Conservation (phyloP, 176 grass and related monocot species). For the Aegilops longissima region DNA sequence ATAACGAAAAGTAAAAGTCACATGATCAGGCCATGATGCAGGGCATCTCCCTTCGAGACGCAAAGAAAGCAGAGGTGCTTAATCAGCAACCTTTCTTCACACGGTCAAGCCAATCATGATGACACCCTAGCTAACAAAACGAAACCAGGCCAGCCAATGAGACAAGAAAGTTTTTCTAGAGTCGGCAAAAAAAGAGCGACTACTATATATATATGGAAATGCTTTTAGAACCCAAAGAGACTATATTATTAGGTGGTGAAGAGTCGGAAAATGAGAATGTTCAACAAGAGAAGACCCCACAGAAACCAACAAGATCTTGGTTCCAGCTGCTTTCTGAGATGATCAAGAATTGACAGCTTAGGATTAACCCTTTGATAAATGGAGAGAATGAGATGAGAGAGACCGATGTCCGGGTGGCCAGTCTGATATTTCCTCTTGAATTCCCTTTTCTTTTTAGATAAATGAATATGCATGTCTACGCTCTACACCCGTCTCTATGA, state of each 20-base stretch:
- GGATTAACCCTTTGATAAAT: too few species aligned
- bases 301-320: too few species aligned
- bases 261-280: neutral
- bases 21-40: neutral
- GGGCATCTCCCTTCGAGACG: slow-evolving; percentile 4
- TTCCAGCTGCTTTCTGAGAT: too few species aligned
- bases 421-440: too few species aligned
- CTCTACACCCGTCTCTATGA: too few species aligned
- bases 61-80: neutral
- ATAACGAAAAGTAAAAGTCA: neutral
- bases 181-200: neutral
- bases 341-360: too few species aligned
- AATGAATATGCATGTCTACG: too few species aligned
- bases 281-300: neutral
- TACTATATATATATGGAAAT: neutral
- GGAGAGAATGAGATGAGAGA: too few species aligned
- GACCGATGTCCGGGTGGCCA: too few species aligned
- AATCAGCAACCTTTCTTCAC: neutral
- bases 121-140: neutral
- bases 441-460: too few species aligned
- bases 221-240: too few species aligned
- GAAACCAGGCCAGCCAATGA: neutral
- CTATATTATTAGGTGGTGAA: neutral
- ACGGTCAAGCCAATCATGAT: slow-evolving; percentile 8
- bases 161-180: neutral